phyloP scores from a whole-genome alignment of 495 filamentous ascomycete species.

The Penicillium lagena region DNA sequence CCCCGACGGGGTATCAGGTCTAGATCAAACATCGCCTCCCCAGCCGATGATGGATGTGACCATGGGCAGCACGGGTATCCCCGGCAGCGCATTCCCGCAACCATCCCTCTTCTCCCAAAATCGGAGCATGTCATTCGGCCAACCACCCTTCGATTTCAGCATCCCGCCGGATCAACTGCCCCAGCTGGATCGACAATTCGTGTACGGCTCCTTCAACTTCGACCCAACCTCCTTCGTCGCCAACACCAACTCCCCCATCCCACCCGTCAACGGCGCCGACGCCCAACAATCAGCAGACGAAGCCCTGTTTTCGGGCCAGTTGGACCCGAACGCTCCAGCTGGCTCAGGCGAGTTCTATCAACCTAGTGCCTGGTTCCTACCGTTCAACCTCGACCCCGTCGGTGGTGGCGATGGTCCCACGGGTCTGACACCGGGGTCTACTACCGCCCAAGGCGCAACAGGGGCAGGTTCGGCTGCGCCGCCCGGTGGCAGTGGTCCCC shows the following conservation, averaged over 20 bases:
- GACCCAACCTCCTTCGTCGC: conserved; percentile 40
- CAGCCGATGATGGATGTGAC: conserved; percentile 27
- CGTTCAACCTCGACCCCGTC: conserved; percentile 80
- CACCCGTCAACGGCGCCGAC: conserved; percentile 20
- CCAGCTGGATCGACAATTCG: conserved; percentile 70
- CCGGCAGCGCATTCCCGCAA: conserved; percentile 39
- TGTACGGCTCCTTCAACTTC: conserved; percentile 69
- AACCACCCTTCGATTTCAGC: conserved; percentile 33
- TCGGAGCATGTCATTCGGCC: conserved; percentile 29
- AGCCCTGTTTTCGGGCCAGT: conserved; percentile 28
- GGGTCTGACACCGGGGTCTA: too few relatives aligned
- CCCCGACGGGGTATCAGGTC: conserved; percentile 16
- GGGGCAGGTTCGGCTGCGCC: too few relatives aligned
- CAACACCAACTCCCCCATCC: conserved; percentile 19
- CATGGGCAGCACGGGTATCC: conserved; percentile 28
- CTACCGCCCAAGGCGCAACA: too few relatives aligned
- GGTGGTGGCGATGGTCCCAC: conserved; percentile 1
- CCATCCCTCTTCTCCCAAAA: conserved; percentile 29
- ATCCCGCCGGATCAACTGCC: conserved; percentile 41
- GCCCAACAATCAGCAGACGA: conserved; percentile 14
- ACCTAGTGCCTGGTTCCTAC: conserved; percentile 86
- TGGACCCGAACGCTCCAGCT: conserved; percentile 33
- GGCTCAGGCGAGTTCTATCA: conserved; percentile 40
- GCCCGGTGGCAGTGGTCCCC: too few relatives aligned
- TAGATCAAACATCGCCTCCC: conserved; percentile 24